A percentile compares a stretch with the other conserved stretches of the same genome.
These are phyloP conservation scores for Phytophthora tentaculata DNA, from an alignment of 352 stramenopile species.

Conservation along the genomic window DNA sequence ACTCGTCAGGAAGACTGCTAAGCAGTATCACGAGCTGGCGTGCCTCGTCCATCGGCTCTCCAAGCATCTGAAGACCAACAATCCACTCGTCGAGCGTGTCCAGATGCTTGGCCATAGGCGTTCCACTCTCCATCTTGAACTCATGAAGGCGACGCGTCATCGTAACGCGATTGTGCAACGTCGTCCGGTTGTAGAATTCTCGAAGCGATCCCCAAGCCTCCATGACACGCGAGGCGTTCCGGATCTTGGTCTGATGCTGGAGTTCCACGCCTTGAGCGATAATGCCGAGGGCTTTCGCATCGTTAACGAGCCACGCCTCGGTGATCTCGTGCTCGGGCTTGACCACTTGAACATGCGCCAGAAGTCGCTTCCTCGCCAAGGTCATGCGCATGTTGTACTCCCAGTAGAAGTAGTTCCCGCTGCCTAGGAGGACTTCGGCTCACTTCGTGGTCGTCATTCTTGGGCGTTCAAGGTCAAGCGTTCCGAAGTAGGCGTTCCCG, in stretches of 20 bases:
- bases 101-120: not conserved
- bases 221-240: not conserved
- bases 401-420: not conserved
- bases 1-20: not conserved
- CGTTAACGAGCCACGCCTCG: slow-evolving; percentile 19
- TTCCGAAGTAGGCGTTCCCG: too few relatives aligned
- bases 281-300: slow-evolving; percentile 31
- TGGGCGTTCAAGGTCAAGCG: too few relatives aligned
- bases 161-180: not conserved
- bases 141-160: not conserved
- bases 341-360: not conserved
- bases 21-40: not conserved
- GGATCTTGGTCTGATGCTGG: not conserved
- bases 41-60: not conserved
- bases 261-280: slow-evolving; percentile 30
- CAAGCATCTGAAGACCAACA: not conserved
- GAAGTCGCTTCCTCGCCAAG: not conserved
- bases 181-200: not conserved
- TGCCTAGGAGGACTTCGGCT: slow-evolving; percentile 2
- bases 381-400: not conserved
- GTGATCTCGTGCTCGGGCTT: slow-evolving; percentile 23
- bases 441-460: not conserved
- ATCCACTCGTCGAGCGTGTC: not conserved
- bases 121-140: not conserved
- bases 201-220: not conserved